Base-by-base conservation (phyloP, 2,329 filamentous ascomycete species). In the Myotisia sp. region DNA sequence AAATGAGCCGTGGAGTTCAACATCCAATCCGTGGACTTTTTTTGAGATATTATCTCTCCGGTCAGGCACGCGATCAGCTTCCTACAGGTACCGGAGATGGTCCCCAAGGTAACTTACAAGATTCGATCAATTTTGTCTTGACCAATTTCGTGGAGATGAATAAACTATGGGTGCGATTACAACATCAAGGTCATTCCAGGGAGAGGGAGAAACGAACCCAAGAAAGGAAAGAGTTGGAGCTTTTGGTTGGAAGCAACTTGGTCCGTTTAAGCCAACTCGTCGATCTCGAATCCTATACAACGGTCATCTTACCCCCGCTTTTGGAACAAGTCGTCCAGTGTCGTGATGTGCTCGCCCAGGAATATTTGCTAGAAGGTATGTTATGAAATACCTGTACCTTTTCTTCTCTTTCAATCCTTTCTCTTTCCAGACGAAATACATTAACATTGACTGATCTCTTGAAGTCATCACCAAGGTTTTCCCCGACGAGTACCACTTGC, bases 91-190 rank as follows among this genome's bases (percentile, higher is more conserved):
- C 75, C 40, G 74, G 84, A 32, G 87, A 95, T 39, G 90, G 90
- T 0, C 85, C 87, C 2, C 86, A 95, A 56, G 90, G 90, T 33
- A 95, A 94, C 50, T 65, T 95, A 31, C 84, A 92, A 56, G 90
- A 98, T 60, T 94, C 86, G 22, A 93, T 98, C 62, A 94, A 84
- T 64, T 98, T 98, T 54, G 79, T 95, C 36, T 64, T 98, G 52
- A 98, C 90, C 40, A 98, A 98, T 51, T 98, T 98, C 53, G 90
- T 98, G 47, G 90, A 98, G 62, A 98, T 98, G 90, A 98, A 98
- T 64, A 98, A 98, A 69, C 70, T 98, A 21, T 98, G 90, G 90
- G 90, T 98, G 42, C 78, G 90, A 27, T 65, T 95, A 52, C 90
- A 98, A 56, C 90, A 98, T 57, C 90, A 98, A 55, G 90, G 90